Conservation (phyloP, 768 basidiomycete genomes). For the Astraeus odoratus region DNA sequence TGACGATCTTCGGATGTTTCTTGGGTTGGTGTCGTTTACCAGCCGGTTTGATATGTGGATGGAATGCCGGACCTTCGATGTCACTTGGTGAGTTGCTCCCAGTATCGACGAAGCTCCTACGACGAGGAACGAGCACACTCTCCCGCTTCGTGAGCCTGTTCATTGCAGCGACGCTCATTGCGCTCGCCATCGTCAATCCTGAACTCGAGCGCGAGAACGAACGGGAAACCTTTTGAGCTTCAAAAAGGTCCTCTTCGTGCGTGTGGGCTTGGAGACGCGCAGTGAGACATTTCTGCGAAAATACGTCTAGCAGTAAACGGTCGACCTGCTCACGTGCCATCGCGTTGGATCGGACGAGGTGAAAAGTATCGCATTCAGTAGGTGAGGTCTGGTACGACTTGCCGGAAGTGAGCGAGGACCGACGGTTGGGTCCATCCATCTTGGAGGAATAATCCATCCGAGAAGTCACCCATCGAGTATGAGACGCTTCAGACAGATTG, state of each 20-base stretch:
- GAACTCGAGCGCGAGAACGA: conserved; percentile 51
- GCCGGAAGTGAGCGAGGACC: conserved; percentile 59
- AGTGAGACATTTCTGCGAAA: conserved; percentile 63
- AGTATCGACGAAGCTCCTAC: conserved; percentile 39
- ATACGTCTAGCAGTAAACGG: conserved; percentile 71
- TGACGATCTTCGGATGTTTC: conserved; percentile 22
- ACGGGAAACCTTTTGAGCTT: conserved; percentile 38
- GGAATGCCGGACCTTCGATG: conserved; percentile 5
- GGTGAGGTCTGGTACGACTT: conserved; percentile 52
- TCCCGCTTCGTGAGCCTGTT: conserved; percentile 58
- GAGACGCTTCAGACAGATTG: conserved; percentile 1
- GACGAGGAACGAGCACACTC: conserved; percentile 59
- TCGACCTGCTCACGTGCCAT: conserved; percentile 67
- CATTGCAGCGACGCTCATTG: conserved; percentile 48
- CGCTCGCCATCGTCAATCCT: conserved; percentile 51
- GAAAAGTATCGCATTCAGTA: conserved; percentile 42
- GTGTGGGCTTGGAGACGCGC: conserved; percentile 61
- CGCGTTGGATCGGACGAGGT: conserved; percentile 61
- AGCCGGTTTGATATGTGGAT: conserved; percentile 5
- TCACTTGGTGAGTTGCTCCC: conserved; percentile 12
- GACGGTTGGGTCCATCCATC: conserved; percentile 37
- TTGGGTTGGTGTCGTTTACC: conserved; percentile 20
- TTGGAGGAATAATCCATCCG: conserved; percentile 14
- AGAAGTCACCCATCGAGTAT: conserved; percentile 13
- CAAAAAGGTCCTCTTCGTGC: conserved; percentile 60